Percentiles rank a stretch among this genome's conserved stretches.
Conservation (phyloP, 2,329 filamentous ascomycete species). For the Aspergillus sp. region DNA sequence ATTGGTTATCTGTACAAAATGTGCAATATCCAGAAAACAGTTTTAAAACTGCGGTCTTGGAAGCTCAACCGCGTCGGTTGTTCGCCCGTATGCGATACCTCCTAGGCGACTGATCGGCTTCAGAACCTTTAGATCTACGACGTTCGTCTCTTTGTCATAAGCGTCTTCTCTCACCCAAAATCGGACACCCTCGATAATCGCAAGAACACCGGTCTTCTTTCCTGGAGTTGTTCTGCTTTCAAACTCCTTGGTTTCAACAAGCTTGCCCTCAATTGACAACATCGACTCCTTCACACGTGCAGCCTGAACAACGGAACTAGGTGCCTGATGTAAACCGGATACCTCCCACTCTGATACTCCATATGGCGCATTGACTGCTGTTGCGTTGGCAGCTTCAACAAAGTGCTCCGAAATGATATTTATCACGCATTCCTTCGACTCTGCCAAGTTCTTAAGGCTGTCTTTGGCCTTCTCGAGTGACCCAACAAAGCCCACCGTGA, state of each 20-base stretch:
- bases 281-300: conserved; percentile 79
- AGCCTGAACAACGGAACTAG: conserved; percentile 64
- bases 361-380: conserved; percentile 73
- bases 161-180: conserved; percentile 93
- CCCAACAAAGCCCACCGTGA: conserved; percentile 64
- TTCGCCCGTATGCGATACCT: conserved; percentile 79
- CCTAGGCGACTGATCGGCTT: conserved; percentile 76
- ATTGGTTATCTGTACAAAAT: not conserved
- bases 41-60: conserved; percentile 38
- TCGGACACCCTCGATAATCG: conserved; percentile 75
- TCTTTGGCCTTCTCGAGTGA: conserved; percentile 69
- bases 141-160: conserved; percentile 71
- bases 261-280: conserved; percentile 76
- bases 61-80: conserved; percentile 70
- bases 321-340: conserved; percentile 70
- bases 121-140: conserved; percentile 74
- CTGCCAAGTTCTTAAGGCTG: conserved; percentile 70
- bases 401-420: conserved; percentile 86
- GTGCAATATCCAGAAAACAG: not conserved
- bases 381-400: conserved; percentile 83
- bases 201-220: conserved; percentile 72
- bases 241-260: conserved; percentile 74
- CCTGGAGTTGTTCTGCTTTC: conserved; percentile 69
- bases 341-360: conserved; percentile 78
- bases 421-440: conserved; percentile 74